Evolutionary conservation across 2,329 filamentous ascomycete species (phyloP).

Genomic region (Fusarium subglutinans): DNA sequence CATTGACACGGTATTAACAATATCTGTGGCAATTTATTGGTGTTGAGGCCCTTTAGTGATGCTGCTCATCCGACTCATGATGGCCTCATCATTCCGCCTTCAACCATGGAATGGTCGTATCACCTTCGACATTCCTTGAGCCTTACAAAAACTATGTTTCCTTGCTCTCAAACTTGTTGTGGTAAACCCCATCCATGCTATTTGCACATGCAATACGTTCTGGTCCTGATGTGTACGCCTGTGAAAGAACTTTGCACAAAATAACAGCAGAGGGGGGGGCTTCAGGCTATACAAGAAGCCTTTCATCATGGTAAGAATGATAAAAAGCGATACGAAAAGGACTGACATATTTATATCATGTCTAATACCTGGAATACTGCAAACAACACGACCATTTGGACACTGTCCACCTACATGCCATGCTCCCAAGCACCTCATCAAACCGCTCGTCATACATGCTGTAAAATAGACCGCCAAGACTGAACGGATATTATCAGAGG

Average conservation of each 20-base stretch:
- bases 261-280: not conserved
- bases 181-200: not conserved
- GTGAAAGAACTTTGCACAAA: not conserved
- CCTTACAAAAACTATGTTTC: not conserved
- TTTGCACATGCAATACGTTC: not conserved
- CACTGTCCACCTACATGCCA: not conserved
- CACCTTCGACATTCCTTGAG: not conserved
- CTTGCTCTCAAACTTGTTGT: not conserved
- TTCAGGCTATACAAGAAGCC: not conserved
- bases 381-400: not conserved
- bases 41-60: not conserved
- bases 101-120: not conserved
- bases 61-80: conserved; percentile 4
- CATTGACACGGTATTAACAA: no score
- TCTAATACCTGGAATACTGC: no score
- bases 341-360: not conserved
- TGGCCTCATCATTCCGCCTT: not conserved
- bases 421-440: not conserved
- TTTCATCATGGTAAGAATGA: not conserved
- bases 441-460: not conserved
- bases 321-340: not conserved
- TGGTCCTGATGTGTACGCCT: not conserved
- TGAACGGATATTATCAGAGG: not conserved
- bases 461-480: not conserved
- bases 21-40: not conserved